Percentiles rank a stretch among this genome's conserved stretches.
Conservation (phyloP, 2,329 filamentous ascomycete genomes). For the Xenoacremonium recifei region DNA sequence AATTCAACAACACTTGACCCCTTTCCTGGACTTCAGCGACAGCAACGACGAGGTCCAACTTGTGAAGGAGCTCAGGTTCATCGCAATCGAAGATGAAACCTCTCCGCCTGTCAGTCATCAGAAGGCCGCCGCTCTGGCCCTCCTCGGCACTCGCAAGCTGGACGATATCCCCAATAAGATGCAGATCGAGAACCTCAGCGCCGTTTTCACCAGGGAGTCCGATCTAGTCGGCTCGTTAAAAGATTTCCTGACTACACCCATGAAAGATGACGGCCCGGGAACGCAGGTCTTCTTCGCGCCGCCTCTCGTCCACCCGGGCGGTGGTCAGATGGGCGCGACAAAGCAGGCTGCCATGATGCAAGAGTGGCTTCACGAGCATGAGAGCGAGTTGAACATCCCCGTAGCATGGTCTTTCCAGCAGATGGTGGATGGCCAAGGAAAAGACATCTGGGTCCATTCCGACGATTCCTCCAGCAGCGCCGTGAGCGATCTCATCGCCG, state of each 20-base stretch:
- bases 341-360: background rate
- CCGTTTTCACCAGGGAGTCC: background rate
- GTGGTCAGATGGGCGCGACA: background rate
- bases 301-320: background rate
- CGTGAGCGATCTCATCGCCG: conserved; percentile 27
- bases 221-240: background rate
- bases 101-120: background rate
- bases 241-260: background rate
- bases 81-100: background rate
- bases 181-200: background rate
- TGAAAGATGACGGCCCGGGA: background rate
- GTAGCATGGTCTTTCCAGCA: conserved; percentile 3
- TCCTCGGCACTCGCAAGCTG: background rate
- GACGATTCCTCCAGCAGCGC: conserved; percentile 30
- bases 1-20: background rate
- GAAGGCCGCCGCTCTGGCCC: background rate
- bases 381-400: conserved; percentile 1
- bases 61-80: background rate
- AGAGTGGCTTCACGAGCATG: background rate
- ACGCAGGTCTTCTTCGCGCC: background rate
- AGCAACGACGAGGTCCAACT: background rate
- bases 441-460: conserved; percentile 1
- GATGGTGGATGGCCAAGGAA: background rate
- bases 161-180: background rate
- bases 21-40: background rate